phyloP scores from a whole-genome alignment of 2,329 filamentous ascomycete species.

The Aspergillus tamarii region DNA sequence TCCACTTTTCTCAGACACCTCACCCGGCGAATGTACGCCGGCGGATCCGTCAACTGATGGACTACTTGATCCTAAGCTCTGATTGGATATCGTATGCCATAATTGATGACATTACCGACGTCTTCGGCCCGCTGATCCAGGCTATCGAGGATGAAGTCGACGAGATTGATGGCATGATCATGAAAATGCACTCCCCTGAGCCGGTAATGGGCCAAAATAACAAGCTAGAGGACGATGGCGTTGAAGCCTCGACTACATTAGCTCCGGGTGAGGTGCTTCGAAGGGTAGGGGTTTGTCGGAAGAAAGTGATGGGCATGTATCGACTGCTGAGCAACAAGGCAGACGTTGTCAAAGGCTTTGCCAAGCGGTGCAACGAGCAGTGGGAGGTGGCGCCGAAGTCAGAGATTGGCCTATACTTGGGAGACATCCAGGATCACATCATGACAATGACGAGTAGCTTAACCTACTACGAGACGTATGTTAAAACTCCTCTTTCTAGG shows the following conservation, averaged over 20 bases:
- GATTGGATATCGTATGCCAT: constrained; percentile 99
- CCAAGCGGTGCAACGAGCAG: constrained; percentile 95
- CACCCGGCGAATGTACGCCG: constrained; percentile 95
- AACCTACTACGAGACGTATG: constrained; percentile 92
- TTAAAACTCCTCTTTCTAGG: constrained; percentile 20
- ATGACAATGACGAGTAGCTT: constrained; percentile 98
- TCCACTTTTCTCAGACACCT: constrained; percentile 95
- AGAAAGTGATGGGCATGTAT: constrained; percentile 96
- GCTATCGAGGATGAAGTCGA: constrained; percentile 95
- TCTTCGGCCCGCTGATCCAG: constrained; percentile 89
- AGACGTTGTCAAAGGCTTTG: constrained; percentile 98
- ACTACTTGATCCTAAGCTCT: constrained; percentile 88
- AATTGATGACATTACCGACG: constrained; percentile 97
- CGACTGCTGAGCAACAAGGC: constrained; percentile 93
- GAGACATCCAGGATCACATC: constrained; percentile 98
- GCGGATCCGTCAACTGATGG: constrained; percentile 87
- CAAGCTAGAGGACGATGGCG: constrained; percentile 39
- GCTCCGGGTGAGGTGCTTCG: constrained; percentile 81
- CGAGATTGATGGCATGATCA: constrained; percentile 90
- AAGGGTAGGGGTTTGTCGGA: constrained; percentile 88
- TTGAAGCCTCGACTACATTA: constrained; percentile 41
- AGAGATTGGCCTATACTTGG: constrained; percentile 95
- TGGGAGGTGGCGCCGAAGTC: constrained; percentile 95
- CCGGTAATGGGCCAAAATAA: constrained; percentile 40
- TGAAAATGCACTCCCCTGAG: constrained; percentile 71